These are phyloP conservation scores for Aureobasidium namibiae DNA, from an alignment of 2,329 filamentous ascomycete species.

Conservation along the genomic window DNA sequence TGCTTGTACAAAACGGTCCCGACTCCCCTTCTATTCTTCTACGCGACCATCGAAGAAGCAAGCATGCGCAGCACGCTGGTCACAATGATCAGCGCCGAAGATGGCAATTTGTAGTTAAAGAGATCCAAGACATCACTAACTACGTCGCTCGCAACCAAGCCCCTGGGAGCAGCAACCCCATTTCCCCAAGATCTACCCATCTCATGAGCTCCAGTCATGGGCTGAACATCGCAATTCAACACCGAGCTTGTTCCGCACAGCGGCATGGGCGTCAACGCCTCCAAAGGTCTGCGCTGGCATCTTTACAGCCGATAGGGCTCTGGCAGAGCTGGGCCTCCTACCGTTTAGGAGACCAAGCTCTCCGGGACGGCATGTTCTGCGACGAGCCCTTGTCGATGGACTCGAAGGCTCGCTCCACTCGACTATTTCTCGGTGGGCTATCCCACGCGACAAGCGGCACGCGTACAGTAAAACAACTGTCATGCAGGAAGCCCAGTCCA, in stretches of 20 bases:
- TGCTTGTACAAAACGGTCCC: not conserved
- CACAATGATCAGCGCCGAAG: not conserved
- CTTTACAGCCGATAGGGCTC: not conserved
- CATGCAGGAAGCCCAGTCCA: conserved; percentile 8
- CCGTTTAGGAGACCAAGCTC: not conserved
- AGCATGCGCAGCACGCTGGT: not conserved
- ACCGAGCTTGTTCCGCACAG: not conserved
- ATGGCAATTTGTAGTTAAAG: not conserved
- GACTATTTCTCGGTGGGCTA: not conserved
- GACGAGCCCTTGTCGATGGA: not conserved
- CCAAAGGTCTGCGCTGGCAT: not conserved
- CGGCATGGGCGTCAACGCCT: not conserved
- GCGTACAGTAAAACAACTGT: conserved; percentile 3
- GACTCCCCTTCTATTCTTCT: not conserved
- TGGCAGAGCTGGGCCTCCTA: not conserved
- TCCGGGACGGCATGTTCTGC: not conserved
- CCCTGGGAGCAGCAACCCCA: not conserved
- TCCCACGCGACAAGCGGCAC: not conserved
- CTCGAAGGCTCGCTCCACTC: not conserved
- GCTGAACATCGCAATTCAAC: conserved; percentile 8
- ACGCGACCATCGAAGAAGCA: not conserved
- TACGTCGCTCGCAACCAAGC: not conserved
- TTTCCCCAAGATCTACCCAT: not conserved
- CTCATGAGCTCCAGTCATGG: not conserved
- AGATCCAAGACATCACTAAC: not conserved